Base-by-base conservation (phyloP, 306 rosid species). In the Senna siamea region DNA sequence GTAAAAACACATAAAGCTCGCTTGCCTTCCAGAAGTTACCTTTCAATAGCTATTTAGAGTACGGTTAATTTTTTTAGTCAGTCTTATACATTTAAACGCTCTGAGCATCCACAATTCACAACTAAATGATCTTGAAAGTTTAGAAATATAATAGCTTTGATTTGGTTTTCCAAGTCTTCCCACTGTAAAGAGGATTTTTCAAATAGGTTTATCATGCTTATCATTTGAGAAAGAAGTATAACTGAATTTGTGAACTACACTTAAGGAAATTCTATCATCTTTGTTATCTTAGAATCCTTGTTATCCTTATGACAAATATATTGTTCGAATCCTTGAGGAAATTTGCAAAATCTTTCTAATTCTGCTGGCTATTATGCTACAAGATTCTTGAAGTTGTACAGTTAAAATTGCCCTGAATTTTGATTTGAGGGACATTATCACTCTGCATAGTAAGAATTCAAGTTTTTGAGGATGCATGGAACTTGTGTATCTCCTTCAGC, bases 1-100 rank as follows among this genome's bases (percentile, higher is more conserved):
- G 99, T 95, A 79, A 73, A 32, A 54, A 1, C 32, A 2, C 53
- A 12, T 63, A 22, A 59, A 10, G 14, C 9, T 44, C 14, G 17
- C 41, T 69, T 60, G 30, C 1, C 19, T 18, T 46, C n/a, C 28
- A 13, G 28, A 9, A 6, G 26, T 38, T 37, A 38, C 56, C 3
- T 19, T 53, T 11, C 40, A 54, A 9, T 15, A 30, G 5, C 20
- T 44, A 37, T 67, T 47, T 32, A 37, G 19, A 60, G 57, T 75
- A 51, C n/a, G 18, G 28, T 52, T 50, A 20, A 13, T 9, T 40
- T 20, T 38, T 40, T 18, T 40, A 19, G 28, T 19, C 5, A 40
- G 28, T 40, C 69, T 19, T 2, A 10, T 4, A 61, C 28, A 18
- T 37, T 17, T 62, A 17, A 19, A 38, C 35, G 10, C 63, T 28